These are phyloP conservation scores for Pseudopyricularia cyperi DNA, from an alignment of 2,329 filamentous ascomycete species.

Conservation along the genomic window DNA sequence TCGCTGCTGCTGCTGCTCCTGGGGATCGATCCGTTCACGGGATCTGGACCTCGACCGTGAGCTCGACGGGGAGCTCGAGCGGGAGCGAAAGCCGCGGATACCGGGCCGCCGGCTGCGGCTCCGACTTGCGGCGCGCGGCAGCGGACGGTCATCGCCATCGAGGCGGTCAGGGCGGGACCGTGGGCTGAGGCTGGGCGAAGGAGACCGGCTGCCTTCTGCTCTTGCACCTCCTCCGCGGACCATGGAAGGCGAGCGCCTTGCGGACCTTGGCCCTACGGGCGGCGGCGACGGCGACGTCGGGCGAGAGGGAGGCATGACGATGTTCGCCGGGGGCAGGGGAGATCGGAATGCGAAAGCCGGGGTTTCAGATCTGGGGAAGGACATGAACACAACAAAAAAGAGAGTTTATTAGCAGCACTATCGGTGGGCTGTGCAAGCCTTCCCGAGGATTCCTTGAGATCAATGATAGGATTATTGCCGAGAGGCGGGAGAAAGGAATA, in stretches of 20 bases:
- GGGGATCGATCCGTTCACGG: neutral
- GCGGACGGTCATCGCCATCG: neutral
- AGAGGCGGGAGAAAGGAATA: no score
- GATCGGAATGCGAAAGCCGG: no score
- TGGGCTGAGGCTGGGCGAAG: neutral
- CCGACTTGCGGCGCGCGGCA: neutral
- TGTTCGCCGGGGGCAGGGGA: no score
- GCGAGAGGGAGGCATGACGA: neutral
- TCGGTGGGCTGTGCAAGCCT: no score
- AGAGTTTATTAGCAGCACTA: no score
- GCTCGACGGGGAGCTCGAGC: neutral
- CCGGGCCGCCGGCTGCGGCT: neutral
- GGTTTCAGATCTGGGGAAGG: no score
- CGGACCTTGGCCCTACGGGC: neutral
- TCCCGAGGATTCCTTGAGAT: no score
- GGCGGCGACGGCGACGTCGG: slow-evolving; percentile 1
- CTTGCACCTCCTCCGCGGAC: neutral
- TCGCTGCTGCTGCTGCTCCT: neutral
- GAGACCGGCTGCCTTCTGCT: neutral
- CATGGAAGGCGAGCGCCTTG: neutral
- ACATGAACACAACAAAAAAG: no score
- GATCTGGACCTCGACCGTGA: neutral
- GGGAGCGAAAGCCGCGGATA: neutral
- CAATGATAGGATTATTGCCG: no score
- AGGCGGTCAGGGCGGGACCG: neutral